A percentile compares a stretch with the other conserved stretches of the same genome.
Evolutionary conservation across 192 early-diverging fungal genomes (phyloP).

Genomic region (Piromyces sp.): DNA sequence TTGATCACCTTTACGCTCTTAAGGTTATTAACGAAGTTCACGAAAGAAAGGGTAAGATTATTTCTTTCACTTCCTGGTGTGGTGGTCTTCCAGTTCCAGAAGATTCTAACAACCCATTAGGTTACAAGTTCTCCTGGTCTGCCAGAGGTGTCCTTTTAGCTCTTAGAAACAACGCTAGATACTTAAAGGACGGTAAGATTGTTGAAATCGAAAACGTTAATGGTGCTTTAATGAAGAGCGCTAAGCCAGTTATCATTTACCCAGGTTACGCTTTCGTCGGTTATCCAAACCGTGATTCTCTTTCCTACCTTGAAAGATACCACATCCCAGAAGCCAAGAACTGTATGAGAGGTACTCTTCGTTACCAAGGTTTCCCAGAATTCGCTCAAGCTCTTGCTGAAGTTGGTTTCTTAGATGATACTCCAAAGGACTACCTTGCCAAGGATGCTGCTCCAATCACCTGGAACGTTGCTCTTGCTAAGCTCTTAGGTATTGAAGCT

Average conservation of each 20-base stretch:
- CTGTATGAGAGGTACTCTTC: conserved; percentile 84
- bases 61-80: conserved; percentile 86
- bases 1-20: conserved; percentile 93
- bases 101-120: conserved; percentile 87
- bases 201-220: conserved; percentile 40
- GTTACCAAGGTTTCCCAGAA: conserved; percentile 91
- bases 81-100: conserved; percentile 97
- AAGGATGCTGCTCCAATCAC: conserved; percentile 28
- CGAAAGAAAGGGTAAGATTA: conserved; percentile 58
- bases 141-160: conserved; percentile 95
- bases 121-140: conserved; percentile 99
- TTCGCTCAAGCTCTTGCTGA: conserved; percentile 89
- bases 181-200: conserved; percentile 71
- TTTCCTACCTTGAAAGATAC: conserved; percentile 83
- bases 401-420: conserved; percentile 78
- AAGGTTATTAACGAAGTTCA: conserved; percentile 85
- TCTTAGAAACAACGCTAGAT: conserved; percentile 82
- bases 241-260: conserved; percentile 78
- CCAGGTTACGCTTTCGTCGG: conserved; percentile 89
- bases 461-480: conserved; percentile 47
- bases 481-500: conserved; percentile 18
- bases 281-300: conserved; percentile 95
- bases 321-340: conserved; percentile 82
- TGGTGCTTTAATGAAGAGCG: conserved; percentile 73
- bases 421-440: conserved; percentile 37